These are phyloP conservation scores for Salvia sclarea DNA, from an alignment of 305 asterid species.

Conservation along the genomic window DNA sequence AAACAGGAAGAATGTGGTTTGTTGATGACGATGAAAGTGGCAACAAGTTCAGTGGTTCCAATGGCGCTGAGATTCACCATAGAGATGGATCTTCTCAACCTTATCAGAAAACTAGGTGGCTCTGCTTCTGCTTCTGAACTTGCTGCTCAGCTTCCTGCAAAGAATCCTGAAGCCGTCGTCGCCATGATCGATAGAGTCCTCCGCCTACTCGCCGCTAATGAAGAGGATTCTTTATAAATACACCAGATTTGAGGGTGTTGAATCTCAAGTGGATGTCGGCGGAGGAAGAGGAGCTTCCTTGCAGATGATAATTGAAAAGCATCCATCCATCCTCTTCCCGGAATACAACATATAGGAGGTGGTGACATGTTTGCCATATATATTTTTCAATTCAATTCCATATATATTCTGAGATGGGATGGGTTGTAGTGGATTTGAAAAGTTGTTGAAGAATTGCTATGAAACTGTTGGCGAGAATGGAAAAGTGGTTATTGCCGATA, in stretches of 20 bases:
- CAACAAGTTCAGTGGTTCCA: slow-evolving; percentile 56
- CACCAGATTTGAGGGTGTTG: slow-evolving; percentile 36
- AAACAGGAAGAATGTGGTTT: slow-evolving; percentile 12
- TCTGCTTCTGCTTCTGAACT: slow-evolving; percentile 59
- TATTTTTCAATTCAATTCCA: no score
- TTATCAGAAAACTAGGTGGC: slow-evolving; percentile 53
- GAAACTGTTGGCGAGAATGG: slow-evolving; percentile 41
- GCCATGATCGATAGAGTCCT: slow-evolving; percentile 46
- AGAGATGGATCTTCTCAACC: slow-evolving; percentile 49
- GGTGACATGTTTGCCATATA: no score
- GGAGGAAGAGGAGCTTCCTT: slow-evolving; percentile 45
- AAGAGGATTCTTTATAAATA: slow-evolving; percentile 33
- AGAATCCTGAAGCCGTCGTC: slow-evolving; percentile 42
- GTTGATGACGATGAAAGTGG: slow-evolving; percentile 48
- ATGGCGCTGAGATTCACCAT: slow-evolving; percentile 58
- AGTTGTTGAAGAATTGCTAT: slow-evolving; percentile 38
- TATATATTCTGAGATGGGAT: no score
- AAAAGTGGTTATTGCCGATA: slow-evolving; percentile 42
- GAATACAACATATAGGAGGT: no score
- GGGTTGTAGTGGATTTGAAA: no score
- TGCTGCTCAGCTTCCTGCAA: slow-evolving; percentile 51
- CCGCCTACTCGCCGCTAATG: slow-evolving; percentile 41
- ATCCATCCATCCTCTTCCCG: no score
- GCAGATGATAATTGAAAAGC: slow-evolving; percentile 32
- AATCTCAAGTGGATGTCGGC: slow-evolving; percentile 43